A percentile compares a stretch with the other conserved stretches of the same genome.
These are phyloP conservation scores for Akanthomyces uredinophilus DNA, from an alignment of 2,329 filamentous ascomycete genomes.

Conservation along the genomic window DNA sequence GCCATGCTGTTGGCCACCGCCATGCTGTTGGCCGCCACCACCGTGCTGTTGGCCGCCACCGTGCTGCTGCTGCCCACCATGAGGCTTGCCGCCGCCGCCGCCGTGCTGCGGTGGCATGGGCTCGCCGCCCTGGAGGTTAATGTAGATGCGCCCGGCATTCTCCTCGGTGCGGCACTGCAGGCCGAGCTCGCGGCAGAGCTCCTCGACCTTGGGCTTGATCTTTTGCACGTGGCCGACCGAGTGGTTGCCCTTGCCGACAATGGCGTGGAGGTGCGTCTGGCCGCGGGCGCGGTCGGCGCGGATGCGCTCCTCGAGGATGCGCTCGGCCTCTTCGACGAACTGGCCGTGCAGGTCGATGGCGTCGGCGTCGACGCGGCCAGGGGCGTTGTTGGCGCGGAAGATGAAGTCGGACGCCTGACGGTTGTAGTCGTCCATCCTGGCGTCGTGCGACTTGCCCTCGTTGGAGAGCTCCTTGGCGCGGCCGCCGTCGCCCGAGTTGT, in stretches of 20 bases:
- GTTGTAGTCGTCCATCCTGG: slow-evolving; percentile 84
- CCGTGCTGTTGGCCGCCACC: slow-evolving; percentile 32
- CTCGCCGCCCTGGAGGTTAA: slow-evolving; percentile 73
- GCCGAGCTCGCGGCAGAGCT: slow-evolving; percentile 76
- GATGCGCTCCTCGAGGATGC: slow-evolving; percentile 82
- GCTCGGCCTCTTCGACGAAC: slow-evolving; percentile 90
- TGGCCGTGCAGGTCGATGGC: slow-evolving; percentile 93
- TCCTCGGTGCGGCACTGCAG: slow-evolving; percentile 80
- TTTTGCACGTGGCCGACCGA: slow-evolving; percentile 77
- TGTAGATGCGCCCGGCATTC: slow-evolving; percentile 83
- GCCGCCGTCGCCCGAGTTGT: slow-evolving; percentile 75
- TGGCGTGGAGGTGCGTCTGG: slow-evolving; percentile 83
- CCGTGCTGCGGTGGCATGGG: slow-evolving; percentile 44
- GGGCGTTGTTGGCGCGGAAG: slow-evolving; percentile 89
- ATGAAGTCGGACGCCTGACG: slow-evolving; percentile 88
- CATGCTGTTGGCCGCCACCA: slow-evolving; percentile 37
- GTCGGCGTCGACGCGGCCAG: slow-evolving; percentile 67
- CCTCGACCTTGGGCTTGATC: slow-evolving; percentile 91
- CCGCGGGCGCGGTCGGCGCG: slow-evolving; percentile 67
- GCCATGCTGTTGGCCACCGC: slow-evolving; percentile 33
- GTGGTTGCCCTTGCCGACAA: slow-evolving; percentile 95
- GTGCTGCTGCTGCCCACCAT: slow-evolving; percentile 38
- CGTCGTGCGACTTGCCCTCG: slow-evolving; percentile 78
- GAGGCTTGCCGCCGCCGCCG: slow-evolving; percentile 22
- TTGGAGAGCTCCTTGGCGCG: slow-evolving; percentile 78